Evolutionary conservation across 2,329 filamentous ascomycete genomes (phyloP), one percentile per base, ranked within the genome.

Genomic region (Xylaria sp.): DNA sequence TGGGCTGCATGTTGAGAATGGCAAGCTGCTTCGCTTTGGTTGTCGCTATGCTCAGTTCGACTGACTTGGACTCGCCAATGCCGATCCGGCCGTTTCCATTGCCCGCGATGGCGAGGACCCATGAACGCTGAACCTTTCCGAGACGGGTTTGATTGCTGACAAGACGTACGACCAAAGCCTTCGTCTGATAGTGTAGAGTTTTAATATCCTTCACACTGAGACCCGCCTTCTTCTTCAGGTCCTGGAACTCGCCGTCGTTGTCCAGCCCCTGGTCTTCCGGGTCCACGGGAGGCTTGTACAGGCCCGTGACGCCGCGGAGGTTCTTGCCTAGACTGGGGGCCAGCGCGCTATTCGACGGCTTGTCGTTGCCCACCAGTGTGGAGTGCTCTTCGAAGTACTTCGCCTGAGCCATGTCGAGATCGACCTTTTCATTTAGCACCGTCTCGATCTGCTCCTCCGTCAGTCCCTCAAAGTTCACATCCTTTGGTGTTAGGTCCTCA

Each of bases 121-220:
- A 96, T 40, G 83, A 71, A 76, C 89, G 91, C 68, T 85, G 84
- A 62, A 99, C 89, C 83, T 98, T 99, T 74, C 95, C 95, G 78
- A 99, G 87, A 81, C 94, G 91, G 21, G 95, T 98, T 83, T 98
- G 94, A 79, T 99, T 98, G 67, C 86, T 82, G 61, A 99, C 95
- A 40, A 79, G 78, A 72, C 94, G 91, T 4, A 74, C 73, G 47
- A 96, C 90, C 47, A 99, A 79, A 48, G 84, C 82, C 83, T 96
- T 97, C 66, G 85, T 33, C 8, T 1, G n/a, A n/a, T 15, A 1
- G 0, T 79, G 60, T 85, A 81, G 61, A 96, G 74, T 4, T 73
- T 68, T 47, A 82, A 89, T 83, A 23, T 87, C 77, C 52, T 72
- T 68, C 58, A 87, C 77, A 17, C 69, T 79, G 75, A 88, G 74